Conservation (phyloP, 176 grass and related monocot species). For the Oryza brachyantha region DNA sequence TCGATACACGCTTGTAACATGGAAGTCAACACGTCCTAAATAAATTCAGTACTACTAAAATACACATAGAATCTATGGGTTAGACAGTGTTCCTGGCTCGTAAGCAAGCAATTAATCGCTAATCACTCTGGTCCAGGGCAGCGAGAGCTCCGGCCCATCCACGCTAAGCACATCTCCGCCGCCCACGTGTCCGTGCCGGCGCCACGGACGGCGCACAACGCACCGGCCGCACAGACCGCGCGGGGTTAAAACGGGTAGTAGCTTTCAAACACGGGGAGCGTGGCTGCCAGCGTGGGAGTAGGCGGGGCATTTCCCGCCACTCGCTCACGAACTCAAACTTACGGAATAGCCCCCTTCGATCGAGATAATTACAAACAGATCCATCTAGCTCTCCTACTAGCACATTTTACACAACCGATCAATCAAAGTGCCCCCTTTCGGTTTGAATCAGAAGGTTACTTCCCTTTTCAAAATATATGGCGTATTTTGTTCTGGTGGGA, state of each 20-base stretch:
- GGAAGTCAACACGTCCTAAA: background rate
- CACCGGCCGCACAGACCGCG: no score
- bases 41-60: background rate
- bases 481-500: no score
- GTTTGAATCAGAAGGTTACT: background rate
- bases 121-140: background rate
- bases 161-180: background rate
- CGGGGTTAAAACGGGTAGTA: background rate
- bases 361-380: background rate
- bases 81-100: no score
- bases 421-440: background rate
- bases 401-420: background rate
- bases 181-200: background rate
- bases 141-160: background rate
- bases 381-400: background rate
- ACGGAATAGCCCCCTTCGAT: background rate
- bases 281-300: background rate
- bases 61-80: background rate
- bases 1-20: background rate
- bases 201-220: background rate
- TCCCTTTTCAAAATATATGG: no score
- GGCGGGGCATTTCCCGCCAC: conserved; percentile 31
- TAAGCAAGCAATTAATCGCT: background rate
- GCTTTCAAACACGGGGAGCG: background rate
- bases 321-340: background rate